A percentile compares a stretch with the other conserved stretches of the same genome.
Evolutionary conservation across 2,329 filamentous ascomycete genomes (phyloP).

Genomic region (Beauveria pseudobassiana): DNA sequence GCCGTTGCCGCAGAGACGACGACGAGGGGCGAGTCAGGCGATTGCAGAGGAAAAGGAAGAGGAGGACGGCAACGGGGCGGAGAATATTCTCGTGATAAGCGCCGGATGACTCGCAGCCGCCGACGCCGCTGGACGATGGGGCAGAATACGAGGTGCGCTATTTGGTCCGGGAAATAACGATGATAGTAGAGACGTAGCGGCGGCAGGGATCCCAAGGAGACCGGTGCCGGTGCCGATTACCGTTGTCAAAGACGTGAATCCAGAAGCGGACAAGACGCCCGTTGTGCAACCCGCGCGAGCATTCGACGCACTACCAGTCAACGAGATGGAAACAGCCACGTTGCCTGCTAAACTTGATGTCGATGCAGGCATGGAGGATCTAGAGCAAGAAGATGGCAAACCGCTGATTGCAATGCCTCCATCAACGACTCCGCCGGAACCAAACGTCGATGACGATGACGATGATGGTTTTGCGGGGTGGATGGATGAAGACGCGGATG

Average conservation of each 20-base stretch:
- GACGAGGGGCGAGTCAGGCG: slow-evolving; percentile 28
- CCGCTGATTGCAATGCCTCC: slow-evolving; percentile 13
- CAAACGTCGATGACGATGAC: slow-evolving; percentile 16
- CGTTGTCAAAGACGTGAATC: background rate
- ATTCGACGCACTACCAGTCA: background rate
- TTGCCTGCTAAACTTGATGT: background rate
- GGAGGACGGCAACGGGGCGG: slow-evolving; percentile 26
- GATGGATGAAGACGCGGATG: slow-evolving; percentile 18
- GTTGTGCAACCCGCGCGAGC: background rate
- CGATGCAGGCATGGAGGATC: background rate
- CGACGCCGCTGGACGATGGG: slow-evolving; percentile 35
- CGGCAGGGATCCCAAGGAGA: background rate
- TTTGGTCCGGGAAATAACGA: background rate
- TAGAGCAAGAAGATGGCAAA: background rate
- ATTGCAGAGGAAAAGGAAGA: slow-evolving; percentile 24
- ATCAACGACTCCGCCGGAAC: slow-evolving; percentile 5
- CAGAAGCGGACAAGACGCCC: background rate
- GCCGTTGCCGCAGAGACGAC: slow-evolving; percentile 40
- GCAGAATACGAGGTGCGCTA: background rate
- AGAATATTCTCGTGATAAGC: slow-evolving; percentile 55
- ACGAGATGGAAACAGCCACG: background rate
- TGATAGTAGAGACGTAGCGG: background rate
- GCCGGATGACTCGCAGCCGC: slow-evolving; percentile 56
- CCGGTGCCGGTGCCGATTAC: background rate
- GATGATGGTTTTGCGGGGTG: slow-evolving; percentile 22